Base-by-base conservation (phyloP, 2,329 filamentous ascomycete species). In the Setomelanomma holmii region DNA sequence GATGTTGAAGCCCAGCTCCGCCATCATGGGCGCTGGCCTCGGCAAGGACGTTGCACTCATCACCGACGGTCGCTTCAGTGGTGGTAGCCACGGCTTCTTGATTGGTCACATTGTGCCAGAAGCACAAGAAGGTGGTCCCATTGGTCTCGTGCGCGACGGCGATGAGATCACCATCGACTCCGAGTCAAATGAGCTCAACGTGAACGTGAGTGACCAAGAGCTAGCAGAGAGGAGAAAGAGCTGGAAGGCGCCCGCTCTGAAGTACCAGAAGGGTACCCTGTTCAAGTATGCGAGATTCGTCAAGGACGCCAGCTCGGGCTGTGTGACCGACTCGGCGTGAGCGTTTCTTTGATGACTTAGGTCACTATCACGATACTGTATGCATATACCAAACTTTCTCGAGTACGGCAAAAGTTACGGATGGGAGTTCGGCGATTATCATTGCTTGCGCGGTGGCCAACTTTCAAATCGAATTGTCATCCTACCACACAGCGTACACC, bases 81-180 rank as follows among this genome's bases (percentile, higher is more conserved):
- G 91, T 51, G 91, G 90, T 45, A 89, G 85, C 56, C 90, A 95
- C 82, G 90, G 90, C 34, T 95, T 95, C 83, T 79, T 95, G 63
- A 93, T 95, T 66, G 90, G 90, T 1, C 90, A 95, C 76, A 89
- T 96, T 56, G 90, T 93, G 35, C 91, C 91, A 21, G 91, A 96
- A 78, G 91, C 91, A 7, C 88, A 90, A 70, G 89, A 90, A 60
- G 91, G 91, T 43, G 91, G 91, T 0, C 91, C 91, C 2, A 95
- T 96, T 56, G 91, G 85, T 12, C 82, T 96, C 10, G 89, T 95
- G n/a, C 75, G 84, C 63, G 88, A 96, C 62, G 91, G 91, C 21
- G 91, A 96, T 71, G 82, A 82, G 51, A 89, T 96, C 61, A 85
- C 87, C 42, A 96, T 96, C 54, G 90, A 96, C 67, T 89, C 91